phyloP scores from a whole-genome alignment of 202 grass and related monocot genomes.

The Tripidium arundinaceum region DNA sequence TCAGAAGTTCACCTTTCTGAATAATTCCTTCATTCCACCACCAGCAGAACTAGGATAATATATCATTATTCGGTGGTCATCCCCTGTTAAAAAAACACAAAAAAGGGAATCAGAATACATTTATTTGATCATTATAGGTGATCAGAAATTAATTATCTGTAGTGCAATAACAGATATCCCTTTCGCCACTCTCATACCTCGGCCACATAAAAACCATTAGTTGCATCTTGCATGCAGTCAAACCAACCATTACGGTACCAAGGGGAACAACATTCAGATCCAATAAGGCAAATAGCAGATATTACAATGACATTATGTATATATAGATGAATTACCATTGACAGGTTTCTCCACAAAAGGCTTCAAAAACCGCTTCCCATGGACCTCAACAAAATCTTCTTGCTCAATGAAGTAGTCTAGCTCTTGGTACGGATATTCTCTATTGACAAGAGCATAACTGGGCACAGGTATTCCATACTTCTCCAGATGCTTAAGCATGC shows the following conservation, averaged over 20 bases:
- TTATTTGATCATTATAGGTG: constrained; percentile 19
- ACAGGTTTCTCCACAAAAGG: constrained; percentile 99
- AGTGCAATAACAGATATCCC: background rate
- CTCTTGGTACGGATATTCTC: constrained; percentile 96
- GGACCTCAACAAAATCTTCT: constrained; percentile 99
- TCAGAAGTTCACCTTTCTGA: constrained; percentile 71
- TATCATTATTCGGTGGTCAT: constrained; percentile 99
- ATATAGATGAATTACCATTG: constrained; percentile 63
- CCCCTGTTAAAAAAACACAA: constrained; percentile 46
- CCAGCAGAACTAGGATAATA: constrained; percentile 99
- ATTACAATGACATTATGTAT: constrained; percentile 12
- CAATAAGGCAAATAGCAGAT: background rate
- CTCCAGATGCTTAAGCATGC: constrained; percentile 63
- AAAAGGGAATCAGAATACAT: constrained; percentile 4
- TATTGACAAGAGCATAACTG: constrained; percentile 90
- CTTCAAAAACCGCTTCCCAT: constrained; percentile 86
- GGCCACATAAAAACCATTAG: background rate
- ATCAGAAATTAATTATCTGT: constrained; percentile 9
- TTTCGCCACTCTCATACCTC: background rate
- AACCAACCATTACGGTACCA: constrained; percentile 8
- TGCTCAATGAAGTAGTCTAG: constrained; percentile 93
- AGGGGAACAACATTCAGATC: constrained; percentile 2
- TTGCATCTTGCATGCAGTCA: constrained; percentile 9
- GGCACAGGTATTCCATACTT: constrained; percentile 86
- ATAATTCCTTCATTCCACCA: constrained; percentile 98